Base-by-base conservation (phyloP, 441 rosid species). In the Pelargonium australe region DNA sequence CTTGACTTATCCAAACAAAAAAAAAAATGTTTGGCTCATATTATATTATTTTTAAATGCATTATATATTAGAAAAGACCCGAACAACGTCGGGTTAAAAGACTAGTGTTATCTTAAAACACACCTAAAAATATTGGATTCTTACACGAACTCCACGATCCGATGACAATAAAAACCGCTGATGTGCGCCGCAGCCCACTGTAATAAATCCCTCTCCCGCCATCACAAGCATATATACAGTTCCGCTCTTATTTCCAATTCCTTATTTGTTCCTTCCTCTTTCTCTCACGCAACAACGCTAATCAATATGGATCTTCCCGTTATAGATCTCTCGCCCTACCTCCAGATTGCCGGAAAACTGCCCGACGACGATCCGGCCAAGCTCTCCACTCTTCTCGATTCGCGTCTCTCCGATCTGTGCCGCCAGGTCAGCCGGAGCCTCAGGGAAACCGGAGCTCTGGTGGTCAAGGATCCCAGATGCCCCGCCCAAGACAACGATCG, bases 401-500 rank as follows among this genome's bases (percentile, higher is more conserved):
- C 71, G 16, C 23, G 14, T 2, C 64, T 69, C 67, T 6, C 67
- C 25, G 66, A 51, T 14, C 67, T 68, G 55, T 74, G 77, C 73
- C 47, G 44, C 57, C 66, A 74, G 65, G 73, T 74, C 19, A 69
- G 73, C 60, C 73, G 73, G 6, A 44, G 65, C 65, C 73, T 68
- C 51, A 55, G 73, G 37, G 77, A 74, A 14, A 69, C 77, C 61
- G 77, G 77, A 37, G 77, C 77, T 16, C 58, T 74, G 49, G 73
- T 74, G 20, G 77, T 74, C 37, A 74, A 74, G 73, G 77, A 74
- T 34, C 77, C 77, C 47, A 57, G 77, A 43, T 74, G 77, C 66
- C 66, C 77, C 66, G 77, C 73, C 14, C 61, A 64, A 13, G 77
- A 74, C 70, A 74, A 74, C 69, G 77, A 74, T 13, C 70, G 73